Percentiles rank a stretch among this genome's conserved stretches.
phyloP scores from a whole-genome alignment of 1,284 basidiomycete species.

The Termitomyces sp. region DNA sequence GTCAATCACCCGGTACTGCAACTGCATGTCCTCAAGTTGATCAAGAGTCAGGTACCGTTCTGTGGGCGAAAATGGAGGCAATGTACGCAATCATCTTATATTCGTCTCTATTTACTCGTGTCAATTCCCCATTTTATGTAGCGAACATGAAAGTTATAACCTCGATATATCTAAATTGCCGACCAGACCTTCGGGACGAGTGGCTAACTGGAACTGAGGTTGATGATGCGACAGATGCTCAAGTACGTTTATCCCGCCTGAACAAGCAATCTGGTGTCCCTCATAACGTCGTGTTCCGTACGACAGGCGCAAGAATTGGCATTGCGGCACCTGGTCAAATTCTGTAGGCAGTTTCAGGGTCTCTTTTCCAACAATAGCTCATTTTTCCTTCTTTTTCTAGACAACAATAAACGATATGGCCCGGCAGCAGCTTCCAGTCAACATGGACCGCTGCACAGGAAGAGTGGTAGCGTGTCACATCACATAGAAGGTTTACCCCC shows the following conservation, averaged over 20 bases:
- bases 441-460: conserved; percentile 55
- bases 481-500: conserved; percentile 73
- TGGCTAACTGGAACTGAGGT: conserved; percentile 95
- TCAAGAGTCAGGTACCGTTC: conserved; percentile 99
- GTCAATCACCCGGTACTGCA: conserved; percentile 94
- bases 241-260: conserved; percentile 36
- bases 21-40: conserved; percentile 93
- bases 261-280: neutral
- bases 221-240: conserved; percentile 83
- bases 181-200: conserved; percentile 95
- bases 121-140: conserved; percentile 26
- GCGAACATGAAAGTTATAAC: conserved; percentile 99
- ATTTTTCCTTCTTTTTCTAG: conserved; percentile 30
- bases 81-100: conserved; percentile 47
- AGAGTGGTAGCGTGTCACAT: conserved; percentile 76
- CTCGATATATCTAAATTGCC: conserved; percentile 94
- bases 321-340: conserved; percentile 90
- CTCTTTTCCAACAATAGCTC: conserved; percentile 6
- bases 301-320: conserved; percentile 90
- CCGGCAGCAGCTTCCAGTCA: conserved; percentile 45
- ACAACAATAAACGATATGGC: conserved; percentile 81
- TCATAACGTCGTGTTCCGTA: conserved; percentile 1
- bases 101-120: neutral
- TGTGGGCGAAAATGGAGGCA: conserved; percentile 98
- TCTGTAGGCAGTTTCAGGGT: conserved; percentile 57